Evolutionary conservation across 345 rosid genomes (phyloP).

Genomic region (Eucalyptus guilfoylei): DNA sequence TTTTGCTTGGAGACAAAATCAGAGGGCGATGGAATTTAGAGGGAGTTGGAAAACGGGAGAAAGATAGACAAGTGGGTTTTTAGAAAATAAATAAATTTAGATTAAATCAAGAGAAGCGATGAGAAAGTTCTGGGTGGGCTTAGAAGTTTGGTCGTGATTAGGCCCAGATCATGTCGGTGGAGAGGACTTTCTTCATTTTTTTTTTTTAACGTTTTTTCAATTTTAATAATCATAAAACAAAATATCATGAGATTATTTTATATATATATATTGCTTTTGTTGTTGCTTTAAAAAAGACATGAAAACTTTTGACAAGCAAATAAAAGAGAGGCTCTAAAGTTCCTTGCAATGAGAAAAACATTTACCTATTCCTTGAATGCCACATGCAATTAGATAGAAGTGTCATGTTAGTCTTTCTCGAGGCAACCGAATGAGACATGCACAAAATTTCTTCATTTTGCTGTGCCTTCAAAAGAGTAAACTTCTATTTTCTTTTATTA

Average conservation of each 20-base stretch:
- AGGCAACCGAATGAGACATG: accelerated
- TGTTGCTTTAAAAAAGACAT: not conserved
- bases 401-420: accelerated
- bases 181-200: not conserved
- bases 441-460: not conserved
- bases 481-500: not conserved
- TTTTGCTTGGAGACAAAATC: not conserved
- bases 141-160: not conserved
- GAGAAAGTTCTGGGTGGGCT: not conserved
- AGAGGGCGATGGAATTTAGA: not conserved
- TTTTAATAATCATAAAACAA: not conserved
- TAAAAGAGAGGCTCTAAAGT: not conserved
- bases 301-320: not conserved
- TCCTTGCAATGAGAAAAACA: not conserved
- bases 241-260: not conserved
- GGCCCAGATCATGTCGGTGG: not conserved
- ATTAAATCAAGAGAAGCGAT: not conserved
- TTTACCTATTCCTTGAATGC: not conserved
- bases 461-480: not conserved
- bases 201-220: not conserved
- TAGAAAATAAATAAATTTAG: not conserved
- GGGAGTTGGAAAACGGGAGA: not conserved
- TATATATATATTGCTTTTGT: not conserved
- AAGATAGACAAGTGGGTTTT: not conserved
- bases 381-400: accelerated